Conservation (phyloP, 495 filamentous ascomycete genomes). For the Emericellopsis terricola region DNA sequence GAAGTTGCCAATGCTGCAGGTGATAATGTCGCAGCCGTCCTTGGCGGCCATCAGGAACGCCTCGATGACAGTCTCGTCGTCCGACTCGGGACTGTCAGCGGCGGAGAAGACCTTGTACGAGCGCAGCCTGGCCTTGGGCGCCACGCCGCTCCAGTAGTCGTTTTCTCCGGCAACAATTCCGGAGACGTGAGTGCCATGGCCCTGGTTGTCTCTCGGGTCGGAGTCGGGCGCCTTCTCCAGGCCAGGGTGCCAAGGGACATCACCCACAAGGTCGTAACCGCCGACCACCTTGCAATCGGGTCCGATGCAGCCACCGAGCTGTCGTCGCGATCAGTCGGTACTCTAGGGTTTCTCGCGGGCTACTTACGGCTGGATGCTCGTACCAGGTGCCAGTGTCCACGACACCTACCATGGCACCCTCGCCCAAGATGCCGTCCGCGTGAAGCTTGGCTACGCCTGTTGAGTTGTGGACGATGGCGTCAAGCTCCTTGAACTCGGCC, state of each 20-base stretch:
- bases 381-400: too few species aligned
- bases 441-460: too few species aligned
- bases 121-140: constrained; percentile 33
- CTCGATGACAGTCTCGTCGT: constrained; percentile 33
- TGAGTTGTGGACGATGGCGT: too few species aligned
- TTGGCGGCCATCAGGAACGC: constrained; percentile 39
- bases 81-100: constrained; percentile 23
- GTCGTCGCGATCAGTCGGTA: too few species aligned
- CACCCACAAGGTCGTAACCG: too few species aligned
- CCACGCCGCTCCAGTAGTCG: constrained; percentile 30
- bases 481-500: too few species aligned
- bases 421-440: too few species aligned
- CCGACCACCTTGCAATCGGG: too few species aligned
- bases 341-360: too few species aligned
- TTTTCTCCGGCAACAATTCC: constrained; percentile 38
- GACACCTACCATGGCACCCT: too few species aligned
- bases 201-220: constrained; percentile 27
- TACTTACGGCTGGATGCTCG: too few species aligned
- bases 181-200: constrained; percentile 30
- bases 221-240: constrained; percentile 23
- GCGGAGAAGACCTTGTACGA: constrained; percentile 38
- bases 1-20: constrained; percentile 36
- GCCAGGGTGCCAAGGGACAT: constrained; percentile 32
- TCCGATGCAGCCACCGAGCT: too few species aligned
- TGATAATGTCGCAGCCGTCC: constrained; percentile 39